phyloP scores from a whole-genome alignment of 177 flowering plant species.

The Vitis hybrid region DNA sequence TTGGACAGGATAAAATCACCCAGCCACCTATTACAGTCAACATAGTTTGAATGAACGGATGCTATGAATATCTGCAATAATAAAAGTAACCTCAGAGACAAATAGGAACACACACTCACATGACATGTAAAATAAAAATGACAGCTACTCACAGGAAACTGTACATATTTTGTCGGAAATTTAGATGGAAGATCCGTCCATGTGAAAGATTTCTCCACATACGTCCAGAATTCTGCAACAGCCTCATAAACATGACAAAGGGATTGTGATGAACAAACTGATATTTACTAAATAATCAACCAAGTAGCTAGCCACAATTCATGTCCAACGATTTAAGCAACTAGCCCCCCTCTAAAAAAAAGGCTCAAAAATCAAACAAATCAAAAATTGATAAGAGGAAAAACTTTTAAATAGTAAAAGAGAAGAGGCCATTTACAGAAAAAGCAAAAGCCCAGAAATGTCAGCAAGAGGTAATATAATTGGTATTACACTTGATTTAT shows the following conservation, averaged over 20 bases:
- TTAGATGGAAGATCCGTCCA: constrained; percentile 98
- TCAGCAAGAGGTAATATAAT: too few relatives aligned
- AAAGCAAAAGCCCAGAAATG: too few relatives aligned
- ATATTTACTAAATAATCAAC: too few relatives aligned
- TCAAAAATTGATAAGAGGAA: too few relatives aligned
- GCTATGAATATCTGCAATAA: constrained; percentile 74
- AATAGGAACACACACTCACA: not conserved
- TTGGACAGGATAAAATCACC: constrained; percentile 95
- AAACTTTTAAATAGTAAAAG: too few relatives aligned
- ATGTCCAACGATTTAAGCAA: too few relatives aligned
- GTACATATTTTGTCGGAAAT: constrained; percentile 98
- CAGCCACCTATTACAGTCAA: constrained; percentile 97
- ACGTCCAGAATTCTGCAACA: constrained; percentile 89
- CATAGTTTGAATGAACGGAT: constrained; percentile 88
- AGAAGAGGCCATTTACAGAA: too few relatives aligned
- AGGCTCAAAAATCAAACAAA: too few relatives aligned
- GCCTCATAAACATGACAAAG: constrained; percentile 5
- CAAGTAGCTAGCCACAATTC: too few relatives aligned
- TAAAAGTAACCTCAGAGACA: not conserved
- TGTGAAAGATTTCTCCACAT: constrained; percentile 94
- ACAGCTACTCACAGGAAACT: constrained; percentile 78
- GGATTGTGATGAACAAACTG: not conserved
- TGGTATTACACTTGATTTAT: too few relatives aligned
- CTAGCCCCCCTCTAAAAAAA: too few relatives aligned
- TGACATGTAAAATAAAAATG: not conserved